Evolutionary conservation across 1,139 yeast species (phyloP).

Genomic region (Geotrichum candidum): DNA sequence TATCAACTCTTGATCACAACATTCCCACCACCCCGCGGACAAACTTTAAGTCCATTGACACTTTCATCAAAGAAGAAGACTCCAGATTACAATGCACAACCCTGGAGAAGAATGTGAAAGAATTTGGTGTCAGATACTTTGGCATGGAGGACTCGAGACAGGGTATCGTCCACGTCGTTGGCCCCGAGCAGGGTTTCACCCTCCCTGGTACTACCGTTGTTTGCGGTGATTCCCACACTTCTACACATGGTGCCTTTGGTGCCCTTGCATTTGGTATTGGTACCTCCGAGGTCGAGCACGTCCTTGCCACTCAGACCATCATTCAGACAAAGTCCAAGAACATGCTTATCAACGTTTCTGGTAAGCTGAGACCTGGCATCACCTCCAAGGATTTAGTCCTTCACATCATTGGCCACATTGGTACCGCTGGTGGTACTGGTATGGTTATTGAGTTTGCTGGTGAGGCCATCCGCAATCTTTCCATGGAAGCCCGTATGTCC

Average conservation of each 20-base stretch:
- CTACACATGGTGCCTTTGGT: constrained; percentile 98
- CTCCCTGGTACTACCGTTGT: constrained; percentile 97
- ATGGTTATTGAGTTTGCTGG: constrained; percentile 96
- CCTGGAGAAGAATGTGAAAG: constrained; percentile 84
- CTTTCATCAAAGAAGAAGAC: constrained; percentile 87
- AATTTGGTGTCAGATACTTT: constrained; percentile 81
- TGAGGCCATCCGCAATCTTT: constrained; percentile 76
- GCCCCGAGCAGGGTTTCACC: constrained; percentile 98
- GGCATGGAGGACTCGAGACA: constrained; percentile 94
- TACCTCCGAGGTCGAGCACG: constrained; percentile 98
- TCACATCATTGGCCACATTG: constrained; percentile 92
- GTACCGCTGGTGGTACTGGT: constrained; percentile 99
- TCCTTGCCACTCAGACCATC: constrained; percentile 91
- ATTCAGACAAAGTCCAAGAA: constrained; percentile 92
- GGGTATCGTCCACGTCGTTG: constrained; percentile 96
- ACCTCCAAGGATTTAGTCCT: constrained; percentile 92
- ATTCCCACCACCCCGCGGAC: constrained; percentile 87
- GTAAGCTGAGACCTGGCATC: constrained; percentile 77
- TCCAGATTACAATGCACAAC: constrained; percentile 89
- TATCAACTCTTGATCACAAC: constrained; percentile 97
- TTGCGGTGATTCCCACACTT: constrained; percentile 97
- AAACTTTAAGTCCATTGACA: constrained; percentile 61
- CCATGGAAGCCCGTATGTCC: constrained; percentile 99
- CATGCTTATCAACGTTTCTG: constrained; percentile 83
- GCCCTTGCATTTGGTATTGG: constrained; percentile 98